Evolutionary conservation across 495 filamentous ascomycete species (phyloP).

Genomic region (Podospora conica): DNA sequence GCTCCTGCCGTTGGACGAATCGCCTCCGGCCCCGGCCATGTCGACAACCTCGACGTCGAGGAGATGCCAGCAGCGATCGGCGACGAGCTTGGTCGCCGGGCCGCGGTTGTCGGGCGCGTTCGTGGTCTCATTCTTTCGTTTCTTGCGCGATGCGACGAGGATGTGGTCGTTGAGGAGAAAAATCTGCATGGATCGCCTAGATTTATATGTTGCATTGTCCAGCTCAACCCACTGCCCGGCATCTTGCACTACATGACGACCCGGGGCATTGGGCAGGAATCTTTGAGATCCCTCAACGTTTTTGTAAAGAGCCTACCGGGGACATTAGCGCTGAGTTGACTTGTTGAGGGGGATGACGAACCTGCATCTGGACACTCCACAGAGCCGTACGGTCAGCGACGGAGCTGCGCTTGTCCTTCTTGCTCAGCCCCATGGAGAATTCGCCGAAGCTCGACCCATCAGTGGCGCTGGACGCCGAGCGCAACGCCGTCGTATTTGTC

Average conservation of each 20-base stretch:
- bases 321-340: not conserved
- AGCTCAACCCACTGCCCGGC: constrained; percentile 90
- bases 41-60: constrained; percentile 92
- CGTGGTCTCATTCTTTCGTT: constrained; percentile 69
- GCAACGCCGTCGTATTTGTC: constrained; percentile 62
- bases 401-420: constrained; percentile 65
- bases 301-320: constrained; percentile 67
- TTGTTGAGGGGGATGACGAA: not conserved
- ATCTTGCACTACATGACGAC: constrained; percentile 85
- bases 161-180: constrained; percentile 94
- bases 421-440: constrained; percentile 49
- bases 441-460: constrained; percentile 25
- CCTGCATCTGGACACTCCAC: constrained; percentile 81
- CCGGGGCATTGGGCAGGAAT: constrained; percentile 83
- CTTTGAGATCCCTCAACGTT: constrained; percentile 94
- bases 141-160: constrained; percentile 82
- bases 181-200: constrained; percentile 74
- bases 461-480: constrained; percentile 53
- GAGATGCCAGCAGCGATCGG: constrained; percentile 90
- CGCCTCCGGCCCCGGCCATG: constrained; percentile 59
- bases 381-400: constrained; percentile 93
- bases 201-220: constrained; percentile 94
- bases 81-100: constrained; percentile 73
- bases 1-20: constrained; percentile 51
- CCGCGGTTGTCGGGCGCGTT: constrained; percentile 51